These are phyloP conservation scores for Russula virescens DNA, from an alignment of 768 basidiomycete species.

Conservation along the genomic window DNA sequence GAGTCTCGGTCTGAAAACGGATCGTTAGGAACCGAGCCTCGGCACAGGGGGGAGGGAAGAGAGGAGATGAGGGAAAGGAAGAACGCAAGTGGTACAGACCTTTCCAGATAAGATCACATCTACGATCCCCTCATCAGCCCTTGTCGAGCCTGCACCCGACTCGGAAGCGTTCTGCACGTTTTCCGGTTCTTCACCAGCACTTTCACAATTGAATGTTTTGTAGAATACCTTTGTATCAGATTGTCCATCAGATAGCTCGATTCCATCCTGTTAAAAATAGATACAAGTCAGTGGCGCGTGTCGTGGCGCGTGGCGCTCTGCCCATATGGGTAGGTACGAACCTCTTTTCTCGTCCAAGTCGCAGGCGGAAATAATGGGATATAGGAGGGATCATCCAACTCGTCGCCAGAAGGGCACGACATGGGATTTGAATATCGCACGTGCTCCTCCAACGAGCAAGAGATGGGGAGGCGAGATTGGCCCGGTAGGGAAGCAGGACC, in stretches of 20 bases:
- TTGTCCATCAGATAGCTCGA: slow-evolving; percentile 3
- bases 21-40: not conserved
- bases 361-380: not conserved
- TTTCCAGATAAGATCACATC: slow-evolving; percentile 23
- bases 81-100: slow-evolving; percentile 2
- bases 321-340: not conserved
- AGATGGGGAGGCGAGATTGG: slow-evolving; percentile 10
- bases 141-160: not conserved
- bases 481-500: slow-evolving; percentile 4
- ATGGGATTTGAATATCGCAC: not conserved
- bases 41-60: not conserved
- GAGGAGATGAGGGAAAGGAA: no score
- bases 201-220: slow-evolving; percentile 7
- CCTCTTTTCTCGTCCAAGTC: slow-evolving; percentile 14
- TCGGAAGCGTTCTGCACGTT: slow-evolving; percentile 1
- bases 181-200: not conserved
- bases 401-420: slow-evolving; percentile 2
- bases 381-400: not conserved
- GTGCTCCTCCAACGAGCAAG: slow-evolving; percentile 20
- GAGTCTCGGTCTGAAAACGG: slow-evolving; percentile 8
- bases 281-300: not conserved
- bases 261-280: slow-evolving; percentile 8
- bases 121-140: slow-evolving; percentile 2
- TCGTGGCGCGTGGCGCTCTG: not conserved
- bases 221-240: slow-evolving; percentile 12